Percentiles rank a stretch among this genome's conserved stretches.
phyloP scores from a whole-genome alignment of 2,329 filamentous ascomycete genomes.

The Pezicula neosporulosa region DNA sequence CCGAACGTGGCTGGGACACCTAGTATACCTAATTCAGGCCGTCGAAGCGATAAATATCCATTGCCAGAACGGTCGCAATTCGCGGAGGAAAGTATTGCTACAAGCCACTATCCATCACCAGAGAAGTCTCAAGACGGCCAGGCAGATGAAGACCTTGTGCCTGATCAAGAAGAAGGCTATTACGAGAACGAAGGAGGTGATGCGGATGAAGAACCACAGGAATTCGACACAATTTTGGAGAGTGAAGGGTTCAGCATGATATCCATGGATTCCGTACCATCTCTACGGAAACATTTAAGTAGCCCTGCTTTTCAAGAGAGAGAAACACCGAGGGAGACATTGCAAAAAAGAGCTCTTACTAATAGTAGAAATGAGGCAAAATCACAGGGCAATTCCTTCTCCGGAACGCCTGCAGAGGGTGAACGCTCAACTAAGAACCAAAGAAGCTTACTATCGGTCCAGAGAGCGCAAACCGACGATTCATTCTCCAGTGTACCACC shows the following conservation, averaged over 20 bases:
- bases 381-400: neutral
- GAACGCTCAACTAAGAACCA: too few relatives aligned
- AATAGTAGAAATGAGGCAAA: conserved; percentile 7
- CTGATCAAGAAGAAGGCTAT: neutral
- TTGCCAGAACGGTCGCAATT: conserved; percentile 3
- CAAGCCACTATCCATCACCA: conserved; percentile 1
- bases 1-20: neutral
- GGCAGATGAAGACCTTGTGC: neutral
- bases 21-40: neutral
- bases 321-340: neutral
- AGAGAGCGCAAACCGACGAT: conserved; percentile 6
- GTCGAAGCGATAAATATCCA: conserved; percentile 2
- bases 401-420: neutral
- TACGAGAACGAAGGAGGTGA: neutral
- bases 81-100: neutral
- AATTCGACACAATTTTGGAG: conserved; percentile 52
- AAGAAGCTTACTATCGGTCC: too few relatives aligned
- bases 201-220: conserved; percentile 20
- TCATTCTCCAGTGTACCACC: conserved; percentile 22
- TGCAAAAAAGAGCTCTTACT: conserved; percentile 11
- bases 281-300: conserved; percentile 38
- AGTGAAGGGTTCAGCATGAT: conserved; percentile 57
- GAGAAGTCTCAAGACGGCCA: conserved; percentile 5
- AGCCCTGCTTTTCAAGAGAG: conserved; percentile 24
- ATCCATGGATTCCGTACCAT: conserved; percentile 49